These are phyloP conservation scores for Bombardia bombarda DNA, from an alignment of 495 filamentous ascomycete species.

Conservation along the genomic window DNA sequence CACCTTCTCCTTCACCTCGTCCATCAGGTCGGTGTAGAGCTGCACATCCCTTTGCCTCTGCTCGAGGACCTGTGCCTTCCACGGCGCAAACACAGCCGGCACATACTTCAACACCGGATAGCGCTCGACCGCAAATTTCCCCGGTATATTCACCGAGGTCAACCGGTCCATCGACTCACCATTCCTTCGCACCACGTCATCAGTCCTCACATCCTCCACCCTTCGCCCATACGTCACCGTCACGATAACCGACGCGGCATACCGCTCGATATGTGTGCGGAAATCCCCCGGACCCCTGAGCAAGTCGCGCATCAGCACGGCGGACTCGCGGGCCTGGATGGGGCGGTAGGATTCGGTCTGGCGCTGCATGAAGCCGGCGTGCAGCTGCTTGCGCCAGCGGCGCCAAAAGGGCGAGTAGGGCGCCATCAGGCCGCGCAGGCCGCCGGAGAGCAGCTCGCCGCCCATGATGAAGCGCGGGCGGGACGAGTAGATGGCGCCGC, in stretches of 20 bases:
- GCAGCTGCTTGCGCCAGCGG: conserved; percentile 47
- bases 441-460: conserved; percentile 42
- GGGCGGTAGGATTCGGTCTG: conserved; percentile 46
- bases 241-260: conserved; percentile 50
- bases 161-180: conserved; percentile 49
- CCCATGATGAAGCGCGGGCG: conserved; percentile 42
- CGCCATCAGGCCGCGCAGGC: conserved; percentile 41
- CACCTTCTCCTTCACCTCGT: conserved; percentile 23
- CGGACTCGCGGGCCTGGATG: conserved; percentile 47
- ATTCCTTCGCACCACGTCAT: conserved; percentile 44
- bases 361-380: conserved; percentile 46
- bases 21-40: conserved; percentile 43
- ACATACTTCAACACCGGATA: conserved; percentile 48
- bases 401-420: conserved; percentile 46
- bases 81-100: conserved; percentile 46
- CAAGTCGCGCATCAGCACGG: conserved; percentile 40
- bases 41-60: conserved; percentile 42
- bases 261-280: conserved; percentile 39
- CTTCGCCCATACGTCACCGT: conserved; percentile 51
- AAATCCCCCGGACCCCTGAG: conserved; percentile 23
- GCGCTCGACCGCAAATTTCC: conserved; percentile 49
- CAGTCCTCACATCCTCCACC: conserved; percentile 44
- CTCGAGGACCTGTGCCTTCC: conserved; percentile 46
- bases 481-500: conserved; percentile 43
- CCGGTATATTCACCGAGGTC: conserved; percentile 53